Base-by-base conservation (phyloP, 1,139 yeast species). In the Nakaseomyces delphensis region DNA sequence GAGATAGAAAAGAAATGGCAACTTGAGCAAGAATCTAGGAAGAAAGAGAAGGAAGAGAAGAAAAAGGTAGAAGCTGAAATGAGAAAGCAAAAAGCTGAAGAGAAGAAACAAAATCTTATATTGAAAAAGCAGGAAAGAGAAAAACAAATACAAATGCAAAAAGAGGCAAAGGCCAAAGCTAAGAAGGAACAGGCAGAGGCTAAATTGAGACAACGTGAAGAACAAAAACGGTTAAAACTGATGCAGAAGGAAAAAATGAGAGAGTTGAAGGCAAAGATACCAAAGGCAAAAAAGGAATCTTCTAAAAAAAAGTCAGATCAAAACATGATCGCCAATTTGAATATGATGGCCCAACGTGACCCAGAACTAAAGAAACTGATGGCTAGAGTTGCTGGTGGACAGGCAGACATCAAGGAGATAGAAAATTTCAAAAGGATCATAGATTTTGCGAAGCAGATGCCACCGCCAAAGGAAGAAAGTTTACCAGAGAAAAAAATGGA, bases 301-400 rank as follows among this genome's bases (percentile, higher is more conserved):
- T 11, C 29, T 11, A 25, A 36, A 18, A 36, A 36, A 16, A 24
- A 23, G 10, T 63, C 21, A 62, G 75, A 43, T 70, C 79, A 4
- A 85, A 76, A 82, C 43, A 85, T 87, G 83, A 85, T 89, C 50
- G 76, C 80, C 6, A 84, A 87, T 55, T 70, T 89, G 52, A 87
- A 87, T 52, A 71, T 82, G 2, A 78, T 89, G 61, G 96, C 96
- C 0, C 72, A 83, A 38, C 70, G 73, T 3, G 94, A 87, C 54
- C 70, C 76, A 1, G 71, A 78, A 6, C 63, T 89, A 41, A 81
- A 78, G 51, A 65, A 73, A 2, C 65, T 89, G 43, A 86, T 89
- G 96, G 77, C 79, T 48, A 73, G 71, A 5, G 95, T 89, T 2
- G 96, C 97, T 0, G 74, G 79, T 47, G 95, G 95, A 2, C 70